Percentiles rank a stretch among this genome's conserved stretches.
These are phyloP conservation scores for Atkinsonella hypoxylon DNA, from an alignment of 2,329 filamentous ascomycete species.

Conservation along the genomic window DNA sequence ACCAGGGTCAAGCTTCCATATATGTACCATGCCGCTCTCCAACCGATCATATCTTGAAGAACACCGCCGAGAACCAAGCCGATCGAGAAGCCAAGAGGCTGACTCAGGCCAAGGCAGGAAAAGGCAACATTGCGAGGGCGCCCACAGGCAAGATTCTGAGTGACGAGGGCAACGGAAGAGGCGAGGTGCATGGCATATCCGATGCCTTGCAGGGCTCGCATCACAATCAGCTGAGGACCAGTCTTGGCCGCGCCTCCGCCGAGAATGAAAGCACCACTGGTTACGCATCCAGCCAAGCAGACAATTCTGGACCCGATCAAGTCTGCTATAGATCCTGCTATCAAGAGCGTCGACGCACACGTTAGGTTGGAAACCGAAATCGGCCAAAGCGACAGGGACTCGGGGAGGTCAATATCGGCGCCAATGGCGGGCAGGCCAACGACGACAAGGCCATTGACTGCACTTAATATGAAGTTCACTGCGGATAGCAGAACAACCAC, in stretches of 20 bases:
- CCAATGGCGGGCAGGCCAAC: slow-evolving; percentile 30
- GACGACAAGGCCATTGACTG: slow-evolving; percentile 17
- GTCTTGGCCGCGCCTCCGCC: slow-evolving; percentile 16
- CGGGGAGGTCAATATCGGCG: slow-evolving; percentile 20
- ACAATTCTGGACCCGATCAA: slow-evolving; percentile 21
- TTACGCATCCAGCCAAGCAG: slow-evolving; percentile 21
- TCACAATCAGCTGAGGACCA: slow-evolving; percentile 23
- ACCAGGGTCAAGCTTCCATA: slow-evolving; percentile 22
- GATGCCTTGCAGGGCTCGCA: slow-evolving; percentile 29
- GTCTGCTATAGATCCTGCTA: slow-evolving; percentile 28
- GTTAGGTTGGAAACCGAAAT: slow-evolving; percentile 23
- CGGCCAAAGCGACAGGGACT: slow-evolving; percentile 27
- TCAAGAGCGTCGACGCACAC: slow-evolving; percentile 23
- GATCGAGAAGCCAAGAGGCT: slow-evolving; percentile 36
- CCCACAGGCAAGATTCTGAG: slow-evolving; percentile 18
- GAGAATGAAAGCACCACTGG: slow-evolving; percentile 19
- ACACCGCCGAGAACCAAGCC: slow-evolving; percentile 38
- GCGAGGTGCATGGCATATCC: slow-evolving; percentile 23
- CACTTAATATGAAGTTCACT: slow-evolving; percentile 3
- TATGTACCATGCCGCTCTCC: slow-evolving; percentile 35
- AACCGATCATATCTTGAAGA: slow-evolving; percentile 32
- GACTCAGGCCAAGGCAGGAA: slow-evolving; percentile 30
- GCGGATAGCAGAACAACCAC: background rate
- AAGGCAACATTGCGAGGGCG: slow-evolving; percentile 28
- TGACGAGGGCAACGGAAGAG: slow-evolving; percentile 23